Evolutionary conservation across 2,329 filamentous ascomycete species (phyloP).

Genomic region (Annulohypoxylon truncatum): DNA sequence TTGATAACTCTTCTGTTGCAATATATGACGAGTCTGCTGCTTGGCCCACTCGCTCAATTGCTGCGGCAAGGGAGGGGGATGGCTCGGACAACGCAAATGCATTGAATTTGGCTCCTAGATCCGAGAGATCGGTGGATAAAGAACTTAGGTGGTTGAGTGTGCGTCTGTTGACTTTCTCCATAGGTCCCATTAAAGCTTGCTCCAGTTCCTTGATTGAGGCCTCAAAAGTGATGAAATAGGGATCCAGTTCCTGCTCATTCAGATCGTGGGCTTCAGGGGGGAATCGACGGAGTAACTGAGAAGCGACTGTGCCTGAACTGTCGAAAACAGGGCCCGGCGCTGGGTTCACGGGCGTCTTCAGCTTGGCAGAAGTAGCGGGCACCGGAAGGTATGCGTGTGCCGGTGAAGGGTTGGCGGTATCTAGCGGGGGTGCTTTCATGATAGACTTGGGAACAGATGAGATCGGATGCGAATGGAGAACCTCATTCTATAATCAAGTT

Average conservation of each 20-base stretch:
- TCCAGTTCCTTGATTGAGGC: slow-evolving; percentile 92
- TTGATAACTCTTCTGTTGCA: slow-evolving; percentile 90
- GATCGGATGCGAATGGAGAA: slow-evolving; percentile 91
- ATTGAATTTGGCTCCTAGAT: slow-evolving; percentile 95
- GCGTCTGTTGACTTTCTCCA: slow-evolving; percentile 95
- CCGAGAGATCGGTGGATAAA: slow-evolving; percentile 87
- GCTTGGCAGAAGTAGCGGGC: slow-evolving; percentile 85
- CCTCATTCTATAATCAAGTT: slow-evolving; percentile 76
- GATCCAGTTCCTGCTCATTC: slow-evolving; percentile 90
- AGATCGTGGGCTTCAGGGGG: slow-evolving; percentile 81
- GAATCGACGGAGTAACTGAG: slow-evolving; percentile 80
- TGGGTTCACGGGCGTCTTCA: slow-evolving; percentile 69
- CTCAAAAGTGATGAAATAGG: slow-evolving; percentile 96
- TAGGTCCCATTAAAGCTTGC: slow-evolving; percentile 85
- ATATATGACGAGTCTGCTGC: slow-evolving; percentile 97
- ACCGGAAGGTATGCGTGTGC: slow-evolving; percentile 90
- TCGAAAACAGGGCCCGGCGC: slow-evolving; percentile 51
- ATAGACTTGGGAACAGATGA: slow-evolving; percentile 93
- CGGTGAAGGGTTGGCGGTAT: slow-evolving; percentile 89
- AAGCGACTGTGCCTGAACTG: slow-evolving; percentile 53
- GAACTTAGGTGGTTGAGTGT: slow-evolving; percentile 87
- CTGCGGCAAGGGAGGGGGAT: slow-evolving; percentile 86
- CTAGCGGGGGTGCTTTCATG: slow-evolving; percentile 92
- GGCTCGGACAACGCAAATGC: slow-evolving; percentile 96
- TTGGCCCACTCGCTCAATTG: slow-evolving; percentile 94